These are phyloP conservation scores for Penicillium odoratum DNA, from an alignment of 495 filamentous ascomycete species.

Conservation along the genomic window DNA sequence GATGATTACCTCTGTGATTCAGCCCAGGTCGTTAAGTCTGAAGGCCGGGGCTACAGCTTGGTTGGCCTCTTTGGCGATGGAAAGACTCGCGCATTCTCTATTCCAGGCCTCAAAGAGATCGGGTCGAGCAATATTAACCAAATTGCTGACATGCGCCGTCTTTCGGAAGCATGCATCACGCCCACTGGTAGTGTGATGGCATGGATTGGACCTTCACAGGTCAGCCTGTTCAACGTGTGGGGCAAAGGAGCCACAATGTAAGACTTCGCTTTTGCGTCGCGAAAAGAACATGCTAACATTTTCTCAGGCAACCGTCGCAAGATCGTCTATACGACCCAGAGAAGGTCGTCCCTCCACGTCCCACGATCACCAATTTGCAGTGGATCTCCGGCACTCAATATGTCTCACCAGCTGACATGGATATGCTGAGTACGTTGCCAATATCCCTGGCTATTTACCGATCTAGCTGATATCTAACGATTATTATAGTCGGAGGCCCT, in stretches of 20 bases:
- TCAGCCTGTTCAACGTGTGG: constrained; percentile 78
- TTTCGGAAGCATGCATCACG: constrained; percentile 65
- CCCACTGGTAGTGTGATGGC: constrained; percentile 76
- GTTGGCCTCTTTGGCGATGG: constrained; percentile 83
- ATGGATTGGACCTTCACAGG: constrained; percentile 88
- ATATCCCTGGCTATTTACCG: neutral
- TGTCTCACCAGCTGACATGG: constrained; percentile 84
- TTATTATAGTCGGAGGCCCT: constrained; percentile 68
- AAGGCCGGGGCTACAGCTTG: constrained; percentile 72
- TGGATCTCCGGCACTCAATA: constrained; percentile 97
- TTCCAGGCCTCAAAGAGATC: constrained; percentile 85
- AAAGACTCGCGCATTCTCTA: constrained; percentile 72
- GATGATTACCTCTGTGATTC: constrained; percentile 78
- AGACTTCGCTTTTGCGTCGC: constrained; percentile 12
- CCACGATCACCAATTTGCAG: constrained; percentile 93
- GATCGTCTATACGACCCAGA: constrained; percentile 79
- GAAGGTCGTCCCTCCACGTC: constrained; percentile 69
- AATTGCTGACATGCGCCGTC: constrained; percentile 70
- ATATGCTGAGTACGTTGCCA: constrained; percentile 62
- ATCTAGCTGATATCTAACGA: constrained; percentile 9
- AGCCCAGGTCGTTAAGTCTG: constrained; percentile 70
- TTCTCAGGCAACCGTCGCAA: constrained; percentile 46
- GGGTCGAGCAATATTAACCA: constrained; percentile 61
- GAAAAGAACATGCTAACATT: constrained; percentile 29
- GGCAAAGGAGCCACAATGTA: constrained; percentile 64